A percentile compares a stretch with the other conserved stretches of the same genome.
Conservation (phyloP, 176 grass and related monocot genomes). For the Oryza meridionalis region DNA sequence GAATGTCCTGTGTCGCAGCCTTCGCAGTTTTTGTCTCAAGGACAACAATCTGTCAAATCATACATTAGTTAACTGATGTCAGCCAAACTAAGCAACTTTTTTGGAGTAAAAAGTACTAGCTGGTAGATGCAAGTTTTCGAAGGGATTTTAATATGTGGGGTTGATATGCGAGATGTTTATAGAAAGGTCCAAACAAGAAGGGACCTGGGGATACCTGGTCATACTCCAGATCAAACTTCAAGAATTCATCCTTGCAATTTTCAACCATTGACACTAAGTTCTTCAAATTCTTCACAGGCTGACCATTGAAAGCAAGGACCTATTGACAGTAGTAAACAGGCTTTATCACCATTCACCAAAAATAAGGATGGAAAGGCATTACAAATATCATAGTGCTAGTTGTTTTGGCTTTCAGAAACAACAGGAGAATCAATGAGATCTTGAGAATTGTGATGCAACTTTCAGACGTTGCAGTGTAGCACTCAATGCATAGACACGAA, state of each 20-base stretch:
- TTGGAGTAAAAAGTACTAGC: not conserved
- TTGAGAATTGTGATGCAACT: not conserved
- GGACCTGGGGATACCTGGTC: slow-evolving; percentile 65
- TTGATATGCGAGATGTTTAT: not conserved
- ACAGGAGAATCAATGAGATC: not conserved
- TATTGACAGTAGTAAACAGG: slow-evolving; percentile 31
- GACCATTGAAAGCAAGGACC: slow-evolving; percentile 83
- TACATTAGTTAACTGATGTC: slow-evolving; percentile 12
- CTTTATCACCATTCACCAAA: slow-evolving; percentile 22
- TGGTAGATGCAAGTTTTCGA: not conserved
- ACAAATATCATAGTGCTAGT: not conserved
- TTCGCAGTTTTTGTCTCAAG: slow-evolving; percentile 86
- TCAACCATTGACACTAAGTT: slow-evolving; percentile 78
- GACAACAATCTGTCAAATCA: slow-evolving; percentile 85
- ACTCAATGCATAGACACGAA: not conserved
- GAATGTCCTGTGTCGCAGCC: slow-evolving; percentile 87
- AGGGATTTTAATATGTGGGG: not conserved
- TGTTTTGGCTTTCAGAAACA: slow-evolving; percentile 16
- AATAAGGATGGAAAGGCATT: not conserved
- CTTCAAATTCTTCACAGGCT: slow-evolving; percentile 92
- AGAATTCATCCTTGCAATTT: slow-evolving; percentile 84
- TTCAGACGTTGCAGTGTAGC: not conserved
- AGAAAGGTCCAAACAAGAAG: slow-evolving; percentile 19
- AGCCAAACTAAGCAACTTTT: slow-evolving; percentile 1
- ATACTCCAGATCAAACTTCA: slow-evolving; percentile 97